Evolutionary conservation across 805 yeast genomes (phyloP).

Genomic region (Dipodascopsis uninucleata): DNA sequence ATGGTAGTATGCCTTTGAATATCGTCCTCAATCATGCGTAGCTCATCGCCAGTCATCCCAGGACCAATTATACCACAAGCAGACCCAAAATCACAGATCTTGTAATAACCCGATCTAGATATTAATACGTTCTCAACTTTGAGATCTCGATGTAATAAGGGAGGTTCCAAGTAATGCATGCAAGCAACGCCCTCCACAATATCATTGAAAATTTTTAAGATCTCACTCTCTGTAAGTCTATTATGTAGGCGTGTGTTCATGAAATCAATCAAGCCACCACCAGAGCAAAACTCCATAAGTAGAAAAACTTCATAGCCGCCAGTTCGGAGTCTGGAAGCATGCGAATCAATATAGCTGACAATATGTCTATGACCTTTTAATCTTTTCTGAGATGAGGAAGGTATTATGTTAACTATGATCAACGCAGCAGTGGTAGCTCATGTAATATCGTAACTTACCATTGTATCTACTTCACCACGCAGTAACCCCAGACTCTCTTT

Average conservation of each 20-base stretch:
- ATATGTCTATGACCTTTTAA: slow-evolving; percentile 72
- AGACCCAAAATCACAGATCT: slow-evolving; percentile 92
- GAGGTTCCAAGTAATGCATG: slow-evolving; percentile 70
- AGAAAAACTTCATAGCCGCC: slow-evolving; percentile 79
- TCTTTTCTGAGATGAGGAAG: slow-evolving; percentile 45
- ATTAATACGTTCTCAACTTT: slow-evolving; percentile 92
- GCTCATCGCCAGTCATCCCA: slow-evolving; percentile 70
- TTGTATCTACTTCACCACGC: slow-evolving; percentile 95
- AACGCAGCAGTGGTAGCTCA: background rate
- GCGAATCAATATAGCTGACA: slow-evolving; percentile 91
- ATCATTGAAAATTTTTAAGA: slow-evolving; percentile 78
- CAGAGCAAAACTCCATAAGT: slow-evolving; percentile 90
- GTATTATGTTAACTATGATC: too few relatives aligned
- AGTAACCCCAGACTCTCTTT: slow-evolving; percentile 76
- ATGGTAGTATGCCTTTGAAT: slow-evolving; percentile 90
- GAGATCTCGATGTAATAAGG: slow-evolving; percentile 85
- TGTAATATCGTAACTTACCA: slow-evolving; percentile 52
- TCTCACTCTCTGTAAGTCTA: slow-evolving; percentile 71
- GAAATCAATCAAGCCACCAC: slow-evolving; percentile 75
- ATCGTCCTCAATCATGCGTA: slow-evolving; percentile 75
- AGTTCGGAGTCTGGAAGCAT: slow-evolving; percentile 67
- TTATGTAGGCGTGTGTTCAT: slow-evolving; percentile 84
- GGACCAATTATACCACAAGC: slow-evolving; percentile 59
- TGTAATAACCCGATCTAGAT: slow-evolving; percentile 61
- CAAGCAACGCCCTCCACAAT: slow-evolving; percentile 72